Base-by-base conservation (phyloP, 306 rosid species). In the Vachellia pachyceras region DNA sequence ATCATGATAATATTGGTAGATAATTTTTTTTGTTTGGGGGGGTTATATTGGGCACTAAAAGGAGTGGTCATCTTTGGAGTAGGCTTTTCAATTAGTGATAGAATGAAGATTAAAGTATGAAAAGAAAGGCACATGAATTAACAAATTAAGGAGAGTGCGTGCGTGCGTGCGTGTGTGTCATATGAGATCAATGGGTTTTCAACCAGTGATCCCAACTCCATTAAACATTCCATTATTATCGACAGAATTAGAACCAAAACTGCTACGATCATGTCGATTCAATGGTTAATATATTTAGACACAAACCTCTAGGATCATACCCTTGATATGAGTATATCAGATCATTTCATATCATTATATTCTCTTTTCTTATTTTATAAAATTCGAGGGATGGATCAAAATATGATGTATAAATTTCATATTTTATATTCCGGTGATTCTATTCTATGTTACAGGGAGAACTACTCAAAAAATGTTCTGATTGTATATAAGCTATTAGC, bases 241-340 rank as follows among this genome's bases (percentile, higher is more conserved):
- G 68, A 47, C 69, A 29, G 71, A 85, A 78, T 63, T 73, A 90
- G 82, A 87, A 85, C 83, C 79, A 76, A n/a, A n/a, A 65, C 78
- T 78, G 82, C 85, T 78, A 82, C 81, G 75, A 88, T 85, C 87
- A 77, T 81, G 90, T 89, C 84, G 72, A 65, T 78, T n/a, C 20
- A 87, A 76, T 82, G 2, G 0, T n/a, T 55, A 20, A 55, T 68
- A 5, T 29, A 54, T 39, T 63, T 73, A 81, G 80, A 83, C 80
- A 88, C 47, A 82, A 75, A 80, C 81, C 82, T 35, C 78, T 82
- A 82, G 75, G 84, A 88, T 77, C 85, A 41, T 75, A 42, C 20
- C 3, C 5, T 47, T 65, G 58, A 72, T 70, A 81, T 77, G n/a
- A n/a, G n/a, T n/a, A n/a, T n/a, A n/a, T n/a, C 86, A 83, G 36